Conservation (phyloP, 176 grass and related monocot genomes). For the Eragrostis nindensis region DNA sequence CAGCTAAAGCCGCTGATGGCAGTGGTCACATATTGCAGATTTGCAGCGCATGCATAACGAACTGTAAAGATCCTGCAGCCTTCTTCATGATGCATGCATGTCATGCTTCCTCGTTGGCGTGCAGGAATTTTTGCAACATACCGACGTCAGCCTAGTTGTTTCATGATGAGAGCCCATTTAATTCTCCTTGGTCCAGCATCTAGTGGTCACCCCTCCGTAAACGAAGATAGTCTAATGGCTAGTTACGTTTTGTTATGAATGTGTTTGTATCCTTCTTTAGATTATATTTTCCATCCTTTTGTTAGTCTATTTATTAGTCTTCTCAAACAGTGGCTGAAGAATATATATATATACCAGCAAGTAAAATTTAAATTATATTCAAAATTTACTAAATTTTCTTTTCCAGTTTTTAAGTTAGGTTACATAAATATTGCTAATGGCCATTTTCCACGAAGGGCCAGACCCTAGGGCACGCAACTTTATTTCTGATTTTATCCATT, state of each 20-base stretch:
- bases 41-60: conserved; percentile 23
- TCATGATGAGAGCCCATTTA: conserved; percentile 26
- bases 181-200: conserved; percentile 13
- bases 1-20: neutral
- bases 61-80: conserved; percentile 37
- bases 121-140: neutral
- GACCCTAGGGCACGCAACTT: neutral
- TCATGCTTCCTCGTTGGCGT: neutral
- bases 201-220: neutral
- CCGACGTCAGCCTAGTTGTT: neutral
- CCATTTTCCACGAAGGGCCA: no score
- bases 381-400: neutral
- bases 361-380: neutral
- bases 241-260: no score
- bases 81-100: conserved; percentile 30
- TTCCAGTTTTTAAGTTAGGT: no score
- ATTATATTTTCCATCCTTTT: neutral
- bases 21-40: neutral
- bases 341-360: neutral
- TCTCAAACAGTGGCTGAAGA: neutral
- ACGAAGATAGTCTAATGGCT: neutral
- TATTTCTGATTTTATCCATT: neutral
- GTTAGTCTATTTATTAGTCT: no score
- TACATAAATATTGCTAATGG: no score
- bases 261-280: neutral